phyloP scores from a whole-genome alignment of 2,329 filamentous ascomycete species.

The Calonectria pseudoturangicola region DNA sequence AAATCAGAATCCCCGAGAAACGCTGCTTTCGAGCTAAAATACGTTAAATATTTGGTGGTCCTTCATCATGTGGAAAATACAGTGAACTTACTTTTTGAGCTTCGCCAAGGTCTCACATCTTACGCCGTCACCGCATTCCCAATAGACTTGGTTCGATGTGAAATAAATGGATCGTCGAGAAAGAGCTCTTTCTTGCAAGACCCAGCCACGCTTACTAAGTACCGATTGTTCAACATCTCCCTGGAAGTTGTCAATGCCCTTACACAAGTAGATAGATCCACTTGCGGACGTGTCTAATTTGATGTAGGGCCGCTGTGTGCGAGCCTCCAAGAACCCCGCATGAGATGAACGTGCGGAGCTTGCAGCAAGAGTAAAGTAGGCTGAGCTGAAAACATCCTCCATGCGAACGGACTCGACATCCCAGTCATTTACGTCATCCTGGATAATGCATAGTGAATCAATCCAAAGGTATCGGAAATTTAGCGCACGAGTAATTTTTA shows the following conservation, averaged over 20 bases:
- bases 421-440: background rate
- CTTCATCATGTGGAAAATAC: background rate
- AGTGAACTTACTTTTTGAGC: background rate
- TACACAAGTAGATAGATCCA: background rate
- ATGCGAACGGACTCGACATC: background rate
- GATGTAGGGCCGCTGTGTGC: background rate
- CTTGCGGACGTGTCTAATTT: background rate
- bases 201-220: background rate
- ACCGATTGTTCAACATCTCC: background rate
- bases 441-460: conserved; percentile 10
- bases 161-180: background rate
- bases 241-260: background rate
- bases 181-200: conserved; percentile 1
- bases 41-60: background rate
- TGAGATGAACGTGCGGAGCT: background rate
- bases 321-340: background rate
- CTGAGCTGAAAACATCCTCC: conserved; percentile 9
- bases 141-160: background rate
- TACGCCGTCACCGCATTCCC: background rate
- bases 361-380: conserved; percentile 1
- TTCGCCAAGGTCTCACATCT: background rate
- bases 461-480: conserved; percentile 2
- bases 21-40: background rate
- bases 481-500: background rate
- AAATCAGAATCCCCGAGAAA: conserved; percentile 22